Evolutionary conservation across 2,329 filamentous ascomycete species (phyloP).

Genomic region (Cladosporium velox): DNA sequence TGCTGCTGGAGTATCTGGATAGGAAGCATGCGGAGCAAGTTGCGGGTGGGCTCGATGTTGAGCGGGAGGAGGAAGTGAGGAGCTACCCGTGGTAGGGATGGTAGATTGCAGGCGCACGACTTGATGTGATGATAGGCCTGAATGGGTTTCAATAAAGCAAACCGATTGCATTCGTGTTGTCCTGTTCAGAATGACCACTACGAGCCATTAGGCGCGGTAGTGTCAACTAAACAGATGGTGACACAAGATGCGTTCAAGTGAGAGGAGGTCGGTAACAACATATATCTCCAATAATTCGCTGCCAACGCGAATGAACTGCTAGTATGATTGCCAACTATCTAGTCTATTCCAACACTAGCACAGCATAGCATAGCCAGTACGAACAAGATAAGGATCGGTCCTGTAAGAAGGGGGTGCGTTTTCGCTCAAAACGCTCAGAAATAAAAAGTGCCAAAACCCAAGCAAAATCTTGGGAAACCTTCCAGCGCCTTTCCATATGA

Average conservation of each 20-base stretch:
- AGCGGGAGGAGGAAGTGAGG: slow-evolving; percentile 60
- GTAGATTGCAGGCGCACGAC: not conserved
- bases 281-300: not conserved
- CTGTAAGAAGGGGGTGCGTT: not conserved
- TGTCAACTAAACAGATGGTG: not conserved
- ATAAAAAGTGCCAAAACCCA: not conserved
- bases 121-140: not conserved
- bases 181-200: not conserved
- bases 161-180: not conserved
- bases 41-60: slow-evolving; percentile 57
- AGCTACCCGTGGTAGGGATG: slow-evolving; percentile 61
- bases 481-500: not conserved
- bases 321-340: not conserved
- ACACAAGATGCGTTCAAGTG: not conserved
- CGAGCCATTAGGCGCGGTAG: not conserved
- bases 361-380: not conserved
- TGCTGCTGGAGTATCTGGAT: slow-evolving; percentile 77
- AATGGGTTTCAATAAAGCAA: not conserved
- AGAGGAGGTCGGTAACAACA: not conserved
- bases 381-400: not conserved
- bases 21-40: slow-evolving; percentile 72
- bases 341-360: not conserved
- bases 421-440: slow-evolving; percentile 9
- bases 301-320: not conserved
- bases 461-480: not conserved